Percentiles rank a stretch among this genome's conserved stretches.
These are phyloP conservation scores for Trametes cubensis DNA, from an alignment of 768 basidiomycete species.

Conservation along the genomic window DNA sequence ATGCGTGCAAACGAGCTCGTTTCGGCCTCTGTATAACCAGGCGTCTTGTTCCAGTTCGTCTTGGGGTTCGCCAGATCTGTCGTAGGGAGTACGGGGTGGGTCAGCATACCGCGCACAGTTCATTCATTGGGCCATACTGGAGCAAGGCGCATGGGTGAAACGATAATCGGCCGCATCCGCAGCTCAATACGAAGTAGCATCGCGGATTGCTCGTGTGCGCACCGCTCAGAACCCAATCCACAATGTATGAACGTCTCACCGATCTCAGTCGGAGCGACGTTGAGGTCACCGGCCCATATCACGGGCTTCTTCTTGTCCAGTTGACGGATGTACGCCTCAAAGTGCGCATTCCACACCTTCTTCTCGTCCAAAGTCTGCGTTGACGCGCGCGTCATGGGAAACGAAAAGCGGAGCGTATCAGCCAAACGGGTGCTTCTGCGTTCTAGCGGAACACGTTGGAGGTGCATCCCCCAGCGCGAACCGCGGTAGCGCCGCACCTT, in stretches of 20 bases:
- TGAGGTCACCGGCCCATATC: conserved; percentile 87
- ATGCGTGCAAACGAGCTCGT: conserved; percentile 74
- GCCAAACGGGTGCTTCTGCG: neutral
- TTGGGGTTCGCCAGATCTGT: conserved; percentile 71
- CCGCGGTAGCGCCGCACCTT: conserved; percentile 50
- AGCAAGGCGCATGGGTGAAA: neutral
- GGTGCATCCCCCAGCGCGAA: neutral
- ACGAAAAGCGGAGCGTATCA: neutral
- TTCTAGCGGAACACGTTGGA: neutral
- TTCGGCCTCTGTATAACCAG: conserved; percentile 84
- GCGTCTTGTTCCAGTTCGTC: conserved; percentile 84
- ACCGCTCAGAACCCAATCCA: neutral
- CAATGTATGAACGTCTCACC: conserved; percentile 42
- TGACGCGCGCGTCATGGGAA: conserved; percentile 2
- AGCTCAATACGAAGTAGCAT: neutral
- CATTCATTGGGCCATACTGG: neutral
- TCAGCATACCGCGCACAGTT: neutral
- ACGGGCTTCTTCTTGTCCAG: conserved; percentile 81
- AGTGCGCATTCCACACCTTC: conserved; percentile 78
- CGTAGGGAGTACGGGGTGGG: neutral
- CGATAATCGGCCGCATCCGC: neutral
- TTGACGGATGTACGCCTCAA: conserved; percentile 69
- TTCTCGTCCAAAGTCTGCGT: conserved; percentile 73
- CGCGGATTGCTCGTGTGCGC: neutral
- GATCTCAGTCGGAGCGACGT: conserved; percentile 78